A percentile compares a stretch with the other conserved stretches of the same genome.
These are phyloP conservation scores for Xylaria intraflava DNA, from an alignment of 495 filamentous ascomycete genomes.

Conservation along the genomic window DNA sequence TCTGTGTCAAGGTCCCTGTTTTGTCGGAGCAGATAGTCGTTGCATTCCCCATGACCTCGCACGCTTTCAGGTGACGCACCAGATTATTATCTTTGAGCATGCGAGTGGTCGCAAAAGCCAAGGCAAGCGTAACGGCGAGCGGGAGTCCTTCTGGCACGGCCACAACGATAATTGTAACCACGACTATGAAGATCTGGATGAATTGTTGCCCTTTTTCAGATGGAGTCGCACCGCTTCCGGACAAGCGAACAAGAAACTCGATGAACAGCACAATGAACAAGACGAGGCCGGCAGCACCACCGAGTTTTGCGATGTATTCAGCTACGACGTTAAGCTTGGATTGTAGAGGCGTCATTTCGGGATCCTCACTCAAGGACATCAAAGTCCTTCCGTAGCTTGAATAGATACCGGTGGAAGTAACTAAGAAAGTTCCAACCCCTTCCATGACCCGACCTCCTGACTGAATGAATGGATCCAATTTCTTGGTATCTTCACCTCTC, in stretches of 20 bases:
- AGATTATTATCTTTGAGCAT: constrained; percentile 96
- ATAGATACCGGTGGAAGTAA: constrained; percentile 82
- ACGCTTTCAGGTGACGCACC: constrained; percentile 83
- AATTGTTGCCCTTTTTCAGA: constrained; percentile 80
- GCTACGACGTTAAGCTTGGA: constrained; percentile 86
- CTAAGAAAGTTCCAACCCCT: constrained; percentile 78
- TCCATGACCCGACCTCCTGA: constrained; percentile 91
- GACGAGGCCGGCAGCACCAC: constrained; percentile 73
- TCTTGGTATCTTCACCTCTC: constrained; percentile 63
- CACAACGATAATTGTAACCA: constrained; percentile 91
- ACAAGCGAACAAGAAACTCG: constrained; percentile 69
- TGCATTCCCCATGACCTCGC: constrained; percentile 98
- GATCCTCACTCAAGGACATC: constrained; percentile 86
- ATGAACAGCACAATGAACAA: constrained; percentile 91
- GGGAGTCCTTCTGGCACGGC: constrained; percentile 92
- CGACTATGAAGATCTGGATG: constrained; percentile 87
- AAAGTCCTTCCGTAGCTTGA: constrained; percentile 87
- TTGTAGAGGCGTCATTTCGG: constrained; percentile 90
- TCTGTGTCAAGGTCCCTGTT: constrained; percentile 90
- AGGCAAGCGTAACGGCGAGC: constrained; percentile 83
- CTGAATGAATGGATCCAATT: constrained; percentile 90
- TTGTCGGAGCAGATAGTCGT: constrained; percentile 97
- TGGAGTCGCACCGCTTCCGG: constrained; percentile 47
- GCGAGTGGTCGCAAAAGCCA: constrained; percentile 88
- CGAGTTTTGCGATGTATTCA: constrained; percentile 90